Evolutionary conservation across 1,284 basidiomycete species (phyloP).

Genomic region (Hypsizygus ulmarius): DNA sequence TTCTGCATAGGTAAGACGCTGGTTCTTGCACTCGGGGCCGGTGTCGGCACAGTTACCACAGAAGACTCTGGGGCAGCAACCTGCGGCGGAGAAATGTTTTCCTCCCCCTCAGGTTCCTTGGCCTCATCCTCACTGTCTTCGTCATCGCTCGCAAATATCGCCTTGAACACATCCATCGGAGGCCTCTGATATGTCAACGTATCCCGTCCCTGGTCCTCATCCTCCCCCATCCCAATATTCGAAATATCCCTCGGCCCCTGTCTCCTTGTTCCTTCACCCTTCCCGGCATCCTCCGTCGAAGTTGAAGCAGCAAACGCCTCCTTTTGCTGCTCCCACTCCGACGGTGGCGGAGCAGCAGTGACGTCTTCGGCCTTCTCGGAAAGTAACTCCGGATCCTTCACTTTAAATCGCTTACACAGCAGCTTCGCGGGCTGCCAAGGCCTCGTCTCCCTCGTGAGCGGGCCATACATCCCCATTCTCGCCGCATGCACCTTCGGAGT

Average conservation of each 20-base stretch:
- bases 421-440: conserved; percentile 80
- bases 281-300: conserved; percentile 3
- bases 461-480: conserved; percentile 83
- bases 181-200: conserved; percentile 87
- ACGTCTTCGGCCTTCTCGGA: conserved; percentile 25
- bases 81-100: conserved; percentile 12
- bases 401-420: conserved; percentile 93
- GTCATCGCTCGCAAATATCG: conserved; percentile 89
- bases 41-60: conserved; percentile 2
- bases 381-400: conserved; percentile 76
- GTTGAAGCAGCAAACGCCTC: conserved; percentile 15
- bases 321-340: conserved; percentile 19
- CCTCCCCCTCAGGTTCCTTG: conserved; percentile 25
- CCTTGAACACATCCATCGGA: conserved; percentile 91
- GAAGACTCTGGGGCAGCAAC: conserved; percentile 7
- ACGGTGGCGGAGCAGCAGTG: conserved; percentile 15
- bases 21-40: conserved; percentile 2
- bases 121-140: conserved; percentile 65
- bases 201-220: conserved; percentile 83
- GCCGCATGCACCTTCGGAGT: conserved; percentile 82
- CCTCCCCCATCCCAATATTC: conserved; percentile 86
- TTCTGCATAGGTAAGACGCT: conserved; percentile 6
- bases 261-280: conserved; percentile 34
- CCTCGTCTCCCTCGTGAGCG: conserved; percentile 72
- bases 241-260: conserved; percentile 52